Conservation (phyloP, 225 moss, liverwort and hornwort genomes). For the Straminergon stramineum region DNA sequence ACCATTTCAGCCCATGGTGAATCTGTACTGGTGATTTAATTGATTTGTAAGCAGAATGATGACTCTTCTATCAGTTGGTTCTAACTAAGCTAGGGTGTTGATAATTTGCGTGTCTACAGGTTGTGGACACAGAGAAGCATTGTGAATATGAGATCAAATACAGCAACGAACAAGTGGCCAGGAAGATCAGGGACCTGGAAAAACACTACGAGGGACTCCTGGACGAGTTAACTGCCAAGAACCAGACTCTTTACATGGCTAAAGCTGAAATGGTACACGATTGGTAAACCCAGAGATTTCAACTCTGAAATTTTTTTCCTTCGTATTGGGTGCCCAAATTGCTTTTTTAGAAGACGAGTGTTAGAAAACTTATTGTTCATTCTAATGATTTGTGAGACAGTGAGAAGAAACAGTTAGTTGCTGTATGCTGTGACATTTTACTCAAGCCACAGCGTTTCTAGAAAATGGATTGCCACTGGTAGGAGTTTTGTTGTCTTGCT, state of each 20-base stretch:
- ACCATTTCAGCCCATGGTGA: background rate
- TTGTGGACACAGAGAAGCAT: conserved; percentile 45
- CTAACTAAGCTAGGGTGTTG: background rate
- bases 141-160: conserved; percentile 55
- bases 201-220: conserved; percentile 38
- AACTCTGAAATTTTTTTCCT: background rate
- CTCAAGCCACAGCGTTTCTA: background rate
- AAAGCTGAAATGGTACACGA: conserved; percentile 56
- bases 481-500: background rate
- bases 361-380: background rate
- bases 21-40: background rate
- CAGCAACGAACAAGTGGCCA: conserved; percentile 43
- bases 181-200: conserved; percentile 37
- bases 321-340: background rate
- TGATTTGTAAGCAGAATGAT: background rate
- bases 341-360: background rate
- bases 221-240: conserved; percentile 26
- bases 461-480: background rate
- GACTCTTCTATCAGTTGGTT: background rate
- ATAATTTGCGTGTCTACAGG: conserved; percentile 4
- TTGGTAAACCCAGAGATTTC: background rate
- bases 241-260: conserved; percentile 48
- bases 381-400: background rate
- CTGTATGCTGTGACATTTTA: background rate
- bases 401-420: background rate